Evolutionary conservation across 2,329 filamentous ascomycete genomes (phyloP).

Genomic region (Madurella mycetomatis): DNA sequence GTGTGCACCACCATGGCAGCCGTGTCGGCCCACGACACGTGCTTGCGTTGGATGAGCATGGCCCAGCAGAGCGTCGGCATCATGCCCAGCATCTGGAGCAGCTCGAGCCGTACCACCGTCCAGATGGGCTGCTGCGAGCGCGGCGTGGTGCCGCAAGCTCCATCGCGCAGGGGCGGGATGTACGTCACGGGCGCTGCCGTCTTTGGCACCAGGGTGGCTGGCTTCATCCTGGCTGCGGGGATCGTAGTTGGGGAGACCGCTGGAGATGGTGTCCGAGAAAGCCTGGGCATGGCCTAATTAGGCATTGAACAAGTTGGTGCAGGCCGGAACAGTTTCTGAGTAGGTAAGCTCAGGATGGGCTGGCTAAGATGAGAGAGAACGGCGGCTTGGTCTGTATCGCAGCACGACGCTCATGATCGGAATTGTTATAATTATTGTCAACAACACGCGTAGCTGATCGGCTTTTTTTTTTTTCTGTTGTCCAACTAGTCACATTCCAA

Average conservation of each 20-base stretch:
- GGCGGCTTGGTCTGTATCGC: too few relatives aligned
- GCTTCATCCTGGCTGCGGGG: slow-evolving; percentile 1
- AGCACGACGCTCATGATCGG: too few relatives aligned
- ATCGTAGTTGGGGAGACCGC: not conserved
- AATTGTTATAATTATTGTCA: too few relatives aligned
- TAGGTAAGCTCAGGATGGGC: too few relatives aligned
- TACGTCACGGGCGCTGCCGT: slow-evolving; percentile 28
- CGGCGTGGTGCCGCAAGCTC: slow-evolving; percentile 32
- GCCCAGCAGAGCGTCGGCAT: slow-evolving; percentile 24
- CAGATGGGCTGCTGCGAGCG: slow-evolving; percentile 25
- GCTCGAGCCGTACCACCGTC: slow-evolving; percentile 25
- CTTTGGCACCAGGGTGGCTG: not conserved
- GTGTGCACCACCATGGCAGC: slow-evolving; percentile 26
- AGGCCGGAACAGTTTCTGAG: too few relatives aligned
- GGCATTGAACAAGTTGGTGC: not conserved
- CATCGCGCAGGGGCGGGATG: slow-evolving; percentile 35
- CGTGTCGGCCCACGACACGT: slow-evolving; percentile 23
- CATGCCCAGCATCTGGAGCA: slow-evolving; percentile 21
- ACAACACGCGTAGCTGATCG: too few relatives aligned
- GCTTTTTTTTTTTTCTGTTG: too few relatives aligned
- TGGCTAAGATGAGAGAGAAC: too few relatives aligned
- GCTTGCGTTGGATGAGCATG: slow-evolving; percentile 16
- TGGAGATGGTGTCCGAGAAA: slow-evolving; percentile 1
- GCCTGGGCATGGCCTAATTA: slow-evolving; percentile 3
- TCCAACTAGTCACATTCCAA: too few relatives aligned